These are phyloP conservation scores for Psidium friedrichsthalianum DNA, from an alignment of 345 rosid genomes.

Conservation along the genomic window DNA sequence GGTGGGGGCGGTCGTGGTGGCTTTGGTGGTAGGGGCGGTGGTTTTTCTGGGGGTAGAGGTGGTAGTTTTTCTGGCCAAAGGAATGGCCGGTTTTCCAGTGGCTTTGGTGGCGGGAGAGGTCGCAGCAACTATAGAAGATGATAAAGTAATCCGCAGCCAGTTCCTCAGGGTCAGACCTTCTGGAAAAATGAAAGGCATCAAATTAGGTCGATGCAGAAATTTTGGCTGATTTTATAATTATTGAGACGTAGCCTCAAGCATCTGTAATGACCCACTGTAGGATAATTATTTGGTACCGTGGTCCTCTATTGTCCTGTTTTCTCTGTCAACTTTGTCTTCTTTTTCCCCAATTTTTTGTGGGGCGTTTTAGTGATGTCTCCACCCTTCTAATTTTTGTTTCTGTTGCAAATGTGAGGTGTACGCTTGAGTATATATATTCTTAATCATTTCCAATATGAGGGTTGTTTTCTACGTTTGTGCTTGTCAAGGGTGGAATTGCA, in stretches of 20 bases:
- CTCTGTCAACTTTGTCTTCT: background rate
- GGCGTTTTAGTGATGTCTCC: background rate
- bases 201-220: background rate
- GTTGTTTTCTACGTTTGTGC: background rate
- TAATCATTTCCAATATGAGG: background rate
- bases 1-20: conserved; percentile 27
- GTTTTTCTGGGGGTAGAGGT: conserved; percentile 8
- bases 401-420: background rate
- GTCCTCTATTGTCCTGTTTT: background rate
- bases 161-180: background rate
- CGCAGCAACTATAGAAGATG: conserved; percentile 25
- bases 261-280: background rate
- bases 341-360: background rate
- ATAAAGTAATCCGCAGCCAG: background rate
- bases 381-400: background rate
- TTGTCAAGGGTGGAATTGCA: background rate
- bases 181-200: background rate
- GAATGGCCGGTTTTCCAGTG: conserved; percentile 21
- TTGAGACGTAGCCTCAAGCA: background rate
- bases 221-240: background rate
- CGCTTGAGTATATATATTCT: background rate
- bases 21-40: conserved; percentile 13
- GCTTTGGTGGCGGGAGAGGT: conserved; percentile 25
- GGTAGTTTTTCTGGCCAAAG: conserved; percentile 26
- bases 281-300: background rate